Conservation (phyloP, 2,329 filamentous ascomycete genomes). For the Penicillium polonicum region DNA sequence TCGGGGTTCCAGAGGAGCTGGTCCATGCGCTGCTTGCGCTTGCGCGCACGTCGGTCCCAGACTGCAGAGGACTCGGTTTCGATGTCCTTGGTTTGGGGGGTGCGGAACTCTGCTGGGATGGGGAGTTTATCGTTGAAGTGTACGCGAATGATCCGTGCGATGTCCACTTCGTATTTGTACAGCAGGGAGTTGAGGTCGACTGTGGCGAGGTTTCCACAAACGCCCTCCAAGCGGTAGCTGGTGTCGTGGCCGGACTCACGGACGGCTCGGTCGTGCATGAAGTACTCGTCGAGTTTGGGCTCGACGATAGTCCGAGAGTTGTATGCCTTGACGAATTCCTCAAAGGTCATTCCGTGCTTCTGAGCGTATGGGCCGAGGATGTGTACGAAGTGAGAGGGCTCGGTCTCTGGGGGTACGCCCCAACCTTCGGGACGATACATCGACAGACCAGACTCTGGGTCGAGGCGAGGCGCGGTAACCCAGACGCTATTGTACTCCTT, state of each 20-base stretch:
- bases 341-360: constrained; percentile 78
- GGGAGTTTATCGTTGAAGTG: constrained; percentile 78
- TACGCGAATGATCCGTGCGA: constrained; percentile 78
- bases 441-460: constrained; percentile 74
- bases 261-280: constrained; percentile 91
- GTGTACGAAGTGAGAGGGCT: constrained; percentile 81
- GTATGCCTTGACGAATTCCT: constrained; percentile 85
- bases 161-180: constrained; percentile 97
- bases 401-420: constrained; percentile 88
- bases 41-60: constrained; percentile 87
- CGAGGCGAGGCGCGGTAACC: constrained; percentile 74
- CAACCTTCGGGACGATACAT: constrained; percentile 79
- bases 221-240: constrained; percentile 83
- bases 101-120: constrained; percentile 81
- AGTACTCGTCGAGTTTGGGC: constrained; percentile 91
- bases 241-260: constrained; percentile 97
- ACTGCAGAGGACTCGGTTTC: constrained; percentile 76
- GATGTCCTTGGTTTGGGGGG: constrained; percentile 62
- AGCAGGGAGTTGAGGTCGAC: constrained; percentile 92
- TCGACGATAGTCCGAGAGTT: constrained; percentile 74
- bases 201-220: constrained; percentile 85
- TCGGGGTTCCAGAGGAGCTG: constrained; percentile 92
- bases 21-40: constrained; percentile 81
- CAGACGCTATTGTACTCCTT: constrained; percentile 95
- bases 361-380: constrained; percentile 77